Conservation (phyloP, 257 asterid species). For the Jaltomata sinuosa region DNA sequence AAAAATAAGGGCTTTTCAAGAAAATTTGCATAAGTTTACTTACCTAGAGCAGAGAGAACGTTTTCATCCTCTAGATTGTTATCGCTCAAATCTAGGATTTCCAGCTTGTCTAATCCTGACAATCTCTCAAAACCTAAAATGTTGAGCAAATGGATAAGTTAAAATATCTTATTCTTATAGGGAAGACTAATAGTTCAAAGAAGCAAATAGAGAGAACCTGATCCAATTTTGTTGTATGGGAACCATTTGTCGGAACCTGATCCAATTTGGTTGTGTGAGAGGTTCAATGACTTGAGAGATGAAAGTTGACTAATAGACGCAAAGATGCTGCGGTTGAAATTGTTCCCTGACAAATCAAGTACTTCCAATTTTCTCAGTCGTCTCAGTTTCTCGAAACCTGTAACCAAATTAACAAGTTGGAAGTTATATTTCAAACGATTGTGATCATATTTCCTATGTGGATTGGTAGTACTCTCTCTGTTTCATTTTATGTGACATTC, state of each 20-base stretch:
- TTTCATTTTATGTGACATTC: not conserved
- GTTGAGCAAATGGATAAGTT: not conserved
- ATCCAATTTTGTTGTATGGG: not conserved
- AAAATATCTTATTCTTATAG: not conserved
- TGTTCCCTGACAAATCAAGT: not conserved
- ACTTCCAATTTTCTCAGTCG: not conserved
- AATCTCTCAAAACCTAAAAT: not conserved
- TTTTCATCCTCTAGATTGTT: not conserved
- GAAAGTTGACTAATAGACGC: not conserved
- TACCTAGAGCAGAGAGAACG: not conserved
- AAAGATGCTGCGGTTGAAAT: not conserved
- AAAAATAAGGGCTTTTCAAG: not conserved
- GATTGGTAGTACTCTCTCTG: not conserved
- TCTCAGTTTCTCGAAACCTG: not conserved
- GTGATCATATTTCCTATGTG: not conserved
- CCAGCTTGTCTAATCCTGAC: not conserved
- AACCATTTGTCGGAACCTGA: not conserved
- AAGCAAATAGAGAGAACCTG: not conserved
- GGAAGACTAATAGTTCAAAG: not conserved
- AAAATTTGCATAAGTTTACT: not conserved
- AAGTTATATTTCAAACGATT: not conserved
- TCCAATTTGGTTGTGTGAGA: not conserved
- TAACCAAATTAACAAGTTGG: not conserved
- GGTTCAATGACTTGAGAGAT: slow-evolving; percentile 2
- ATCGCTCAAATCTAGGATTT: not conserved